These are phyloP conservation scores for Citrus sinensis DNA, from an alignment of 345 rosid genomes.

Conservation along the genomic window DNA sequence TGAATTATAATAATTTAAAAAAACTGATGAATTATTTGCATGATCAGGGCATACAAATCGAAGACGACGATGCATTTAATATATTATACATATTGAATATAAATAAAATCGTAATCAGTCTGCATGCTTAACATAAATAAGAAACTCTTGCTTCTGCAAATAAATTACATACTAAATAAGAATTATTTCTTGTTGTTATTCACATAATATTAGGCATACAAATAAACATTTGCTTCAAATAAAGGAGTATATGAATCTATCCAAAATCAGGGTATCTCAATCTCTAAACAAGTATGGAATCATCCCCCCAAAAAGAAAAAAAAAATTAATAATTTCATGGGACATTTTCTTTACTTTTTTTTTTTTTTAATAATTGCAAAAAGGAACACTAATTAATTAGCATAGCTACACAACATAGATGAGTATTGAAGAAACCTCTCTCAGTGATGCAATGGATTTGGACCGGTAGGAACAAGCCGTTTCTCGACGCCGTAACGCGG, in stretches of 20 bases:
- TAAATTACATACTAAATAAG: not conserved
- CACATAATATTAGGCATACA: not conserved
- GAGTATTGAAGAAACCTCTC: conserved; percentile 4
- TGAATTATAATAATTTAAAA: not conserved
- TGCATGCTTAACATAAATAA: not conserved
- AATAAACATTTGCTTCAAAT: not conserved
- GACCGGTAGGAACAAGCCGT: conserved; percentile 74
- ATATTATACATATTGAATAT: not conserved
- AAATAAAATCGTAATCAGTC: not conserved
- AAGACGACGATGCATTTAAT: not conserved
- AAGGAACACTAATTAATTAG: not conserved
- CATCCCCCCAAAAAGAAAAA: not conserved
- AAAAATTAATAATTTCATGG: not conserved
- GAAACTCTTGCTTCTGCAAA: not conserved
- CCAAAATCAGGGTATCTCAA: conserved; percentile 3
- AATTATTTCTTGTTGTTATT: not conserved
- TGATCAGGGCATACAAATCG: conserved; percentile 18
- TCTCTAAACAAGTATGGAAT: conserved; percentile 20
- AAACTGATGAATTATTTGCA: conserved; percentile 14
- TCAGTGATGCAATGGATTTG: conserved; percentile 84
- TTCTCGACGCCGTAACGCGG: conserved; percentile 53
- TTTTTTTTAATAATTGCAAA: not conserved
- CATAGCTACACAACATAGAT: not conserved
- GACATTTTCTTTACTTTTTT: not conserved
- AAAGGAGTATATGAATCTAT: not conserved